phyloP scores from a whole-genome alignment of 2,329 filamentous ascomycete genomes.

The Alternaria atra region DNA sequence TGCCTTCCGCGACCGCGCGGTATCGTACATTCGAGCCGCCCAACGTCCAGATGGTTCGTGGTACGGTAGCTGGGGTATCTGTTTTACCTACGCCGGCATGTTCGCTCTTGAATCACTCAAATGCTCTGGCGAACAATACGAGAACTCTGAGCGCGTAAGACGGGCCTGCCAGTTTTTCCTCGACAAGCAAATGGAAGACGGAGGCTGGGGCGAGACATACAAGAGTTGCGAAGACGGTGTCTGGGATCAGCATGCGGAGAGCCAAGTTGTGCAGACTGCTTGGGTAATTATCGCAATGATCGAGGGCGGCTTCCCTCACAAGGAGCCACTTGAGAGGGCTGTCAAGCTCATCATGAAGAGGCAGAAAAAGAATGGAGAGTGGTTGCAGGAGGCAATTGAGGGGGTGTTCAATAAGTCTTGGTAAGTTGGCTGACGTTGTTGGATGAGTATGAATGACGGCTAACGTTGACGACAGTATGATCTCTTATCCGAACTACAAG shows the following conservation, averaged over 20 bases:
- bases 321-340: conserved; percentile 75
- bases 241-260: conserved; percentile 79
- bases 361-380: conserved; percentile 90
- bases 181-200: conserved; percentile 83
- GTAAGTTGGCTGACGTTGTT: conserved; percentile 56
- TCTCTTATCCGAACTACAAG: conserved; percentile 99
- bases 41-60: conserved; percentile 88
- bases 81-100: conserved; percentile 97
- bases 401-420: conserved; percentile 99
- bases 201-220: conserved; percentile 97
- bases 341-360: conserved; percentile 83
- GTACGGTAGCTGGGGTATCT: conserved; percentile 98
- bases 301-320: conserved; percentile 82
- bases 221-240: conserved; percentile 78
- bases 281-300: conserved; percentile 87
- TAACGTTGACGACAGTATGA: conserved; percentile 71
- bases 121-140: conserved; percentile 82
- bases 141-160: conserved; percentile 73
- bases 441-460: not conserved
- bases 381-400: conserved; percentile 94
- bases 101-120: conserved; percentile 90
- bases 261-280: conserved; percentile 92
- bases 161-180: conserved; percentile 87
- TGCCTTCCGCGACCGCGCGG: conserved; percentile 74
- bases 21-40: conserved; percentile 81